A percentile compares a stretch with the other conserved stretches of the same genome.
Evolutionary conservation across 805 yeast species (phyloP).

Genomic region (Lachancea meyersii): DNA sequence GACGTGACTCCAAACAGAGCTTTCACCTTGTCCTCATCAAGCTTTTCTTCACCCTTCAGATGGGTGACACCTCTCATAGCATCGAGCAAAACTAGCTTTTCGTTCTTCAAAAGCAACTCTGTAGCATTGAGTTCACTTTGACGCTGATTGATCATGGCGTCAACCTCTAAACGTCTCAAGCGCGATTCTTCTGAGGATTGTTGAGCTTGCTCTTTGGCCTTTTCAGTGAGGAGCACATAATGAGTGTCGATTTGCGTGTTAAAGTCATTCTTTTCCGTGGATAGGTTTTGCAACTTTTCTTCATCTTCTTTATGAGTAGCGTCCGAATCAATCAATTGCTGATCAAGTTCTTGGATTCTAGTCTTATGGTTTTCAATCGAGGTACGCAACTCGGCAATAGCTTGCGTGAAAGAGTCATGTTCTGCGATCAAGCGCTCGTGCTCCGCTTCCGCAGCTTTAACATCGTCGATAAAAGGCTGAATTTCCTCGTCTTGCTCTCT

Average conservation of each 20-base stretch:
- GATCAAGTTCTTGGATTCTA: slow-evolving; percentile 31
- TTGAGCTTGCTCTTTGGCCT: slow-evolving; percentile 35
- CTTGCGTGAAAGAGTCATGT: slow-evolving; percentile 33
- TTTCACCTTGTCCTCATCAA: slow-evolving; percentile 31
- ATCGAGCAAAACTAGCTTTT: slow-evolving; percentile 29
- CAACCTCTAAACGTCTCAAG: slow-evolving; percentile 35
- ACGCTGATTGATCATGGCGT: slow-evolving; percentile 34
- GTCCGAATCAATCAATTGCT: slow-evolving; percentile 28
- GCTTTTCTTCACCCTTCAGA: slow-evolving; percentile 28
- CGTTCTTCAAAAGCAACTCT: slow-evolving; percentile 35
- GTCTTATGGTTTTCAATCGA: slow-evolving; percentile 33
- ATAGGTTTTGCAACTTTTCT: slow-evolving; percentile 29
- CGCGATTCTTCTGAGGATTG: slow-evolving; percentile 32
- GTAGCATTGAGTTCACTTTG: slow-evolving; percentile 33
- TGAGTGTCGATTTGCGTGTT: slow-evolving; percentile 18
- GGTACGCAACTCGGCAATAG: slow-evolving; percentile 38
- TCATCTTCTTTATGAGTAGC: slow-evolving; percentile 29
- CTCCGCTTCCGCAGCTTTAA: slow-evolving; percentile 37
- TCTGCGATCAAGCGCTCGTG: slow-evolving; percentile 32
- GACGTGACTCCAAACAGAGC: slow-evolving; percentile 29
- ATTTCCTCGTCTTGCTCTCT: slow-evolving; percentile 35
- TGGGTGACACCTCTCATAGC: slow-evolving; percentile 39
- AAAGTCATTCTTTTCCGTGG: slow-evolving; percentile 29
- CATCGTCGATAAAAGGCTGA: slow-evolving; percentile 38
- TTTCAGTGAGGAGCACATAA: slow-evolving; percentile 25